Percentiles rank a stretch among this genome's conserved stretches.
These are phyloP conservation scores for Aspergillus versicolor DNA, from an alignment of 2,329 filamentous ascomycete genomes.

Conservation along the genomic window DNA sequence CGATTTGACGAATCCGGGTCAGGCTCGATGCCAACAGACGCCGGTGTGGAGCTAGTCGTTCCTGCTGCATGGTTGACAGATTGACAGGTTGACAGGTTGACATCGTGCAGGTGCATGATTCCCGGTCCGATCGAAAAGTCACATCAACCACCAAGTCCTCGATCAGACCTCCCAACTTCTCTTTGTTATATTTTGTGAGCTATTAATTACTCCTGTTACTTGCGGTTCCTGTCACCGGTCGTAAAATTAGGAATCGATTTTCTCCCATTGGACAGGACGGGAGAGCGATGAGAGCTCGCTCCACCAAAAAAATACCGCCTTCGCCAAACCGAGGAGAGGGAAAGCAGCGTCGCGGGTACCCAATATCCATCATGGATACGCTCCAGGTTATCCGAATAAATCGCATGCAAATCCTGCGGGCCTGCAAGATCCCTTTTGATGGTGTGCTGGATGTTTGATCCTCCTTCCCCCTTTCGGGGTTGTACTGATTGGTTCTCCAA, in stretches of 20 bases:
- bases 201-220: neutral
- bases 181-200: conserved; percentile 1
- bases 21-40: conserved; percentile 6
- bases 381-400: neutral
- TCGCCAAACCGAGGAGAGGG: neutral
- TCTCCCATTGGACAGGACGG: neutral
- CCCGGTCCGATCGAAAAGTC: conserved; percentile 6
- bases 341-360: too few relatives aligned
- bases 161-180: neutral
- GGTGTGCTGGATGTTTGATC: neutral
- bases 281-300: neutral
- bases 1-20: conserved; percentile 14
- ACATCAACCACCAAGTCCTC: conserved; percentile 7
- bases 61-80: conserved; percentile 14
- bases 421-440: conserved; percentile 2
- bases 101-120: conserved; percentile 6
- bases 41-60: conserved; percentile 6
- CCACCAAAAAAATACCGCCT: neutral
- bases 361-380: neutral
- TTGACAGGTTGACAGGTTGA: neutral
- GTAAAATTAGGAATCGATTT: neutral
- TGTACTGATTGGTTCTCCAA: conserved; percentile 1
- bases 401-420: neutral
- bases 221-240: neutral
- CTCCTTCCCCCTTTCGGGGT: neutral